Base-by-base conservation (phyloP, 2,329 filamentous ascomycete genomes). In the Stagonosporopsis vannaccii region DNA sequence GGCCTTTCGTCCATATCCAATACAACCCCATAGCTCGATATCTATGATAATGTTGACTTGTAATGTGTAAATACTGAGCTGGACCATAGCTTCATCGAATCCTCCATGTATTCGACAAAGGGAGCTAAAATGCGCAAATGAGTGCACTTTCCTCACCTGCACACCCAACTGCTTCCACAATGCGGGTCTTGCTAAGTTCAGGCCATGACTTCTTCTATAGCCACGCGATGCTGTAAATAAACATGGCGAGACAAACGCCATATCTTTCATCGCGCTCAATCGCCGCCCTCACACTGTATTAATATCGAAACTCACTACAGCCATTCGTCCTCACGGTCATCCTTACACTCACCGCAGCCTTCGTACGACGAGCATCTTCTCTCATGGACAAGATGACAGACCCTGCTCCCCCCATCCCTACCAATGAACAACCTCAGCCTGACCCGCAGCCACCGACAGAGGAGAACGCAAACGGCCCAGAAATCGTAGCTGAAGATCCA, bases 151-250 rank as follows among this genome's bases (percentile, higher is more conserved):
- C 47, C 42, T n/a, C 12, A 19, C n/a, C 17, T 44, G 3, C 13
- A 15, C 12, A 9, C n/a, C n/a, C 13, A 25, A 39, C 23, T 48
- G 25, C 51, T 15, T 30, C 2, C 12, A 20, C 28, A 23, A 19
- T 25, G 22, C 19, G 37, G 39, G 39, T 48, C 51, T 15, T 32
- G 30, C 30, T 40, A 30, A 32, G 40, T 43, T 7, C 22, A 13
- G 36, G 32, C 32, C 47, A 51, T 22, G 28, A 51, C 47, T 56
- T 56, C 53, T 51, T 6, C n/a, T n/a, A 22, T n/a, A 42, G 53
- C 53, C 53, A 56, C 47, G 53, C 53, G 53, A 33, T 15, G 20
- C 15, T 22, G 42, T 47, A 51, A 51, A 56, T 23, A 51, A 25
- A 5, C 12, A 30, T 28, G 22, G 36, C 44, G 15, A 9, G 12